Percentiles rank a stretch among this genome's conserved stretches.
phyloP scores from a whole-genome alignment of 129 eudicot genomes.

The Saposhnikovia divaricata region DNA sequence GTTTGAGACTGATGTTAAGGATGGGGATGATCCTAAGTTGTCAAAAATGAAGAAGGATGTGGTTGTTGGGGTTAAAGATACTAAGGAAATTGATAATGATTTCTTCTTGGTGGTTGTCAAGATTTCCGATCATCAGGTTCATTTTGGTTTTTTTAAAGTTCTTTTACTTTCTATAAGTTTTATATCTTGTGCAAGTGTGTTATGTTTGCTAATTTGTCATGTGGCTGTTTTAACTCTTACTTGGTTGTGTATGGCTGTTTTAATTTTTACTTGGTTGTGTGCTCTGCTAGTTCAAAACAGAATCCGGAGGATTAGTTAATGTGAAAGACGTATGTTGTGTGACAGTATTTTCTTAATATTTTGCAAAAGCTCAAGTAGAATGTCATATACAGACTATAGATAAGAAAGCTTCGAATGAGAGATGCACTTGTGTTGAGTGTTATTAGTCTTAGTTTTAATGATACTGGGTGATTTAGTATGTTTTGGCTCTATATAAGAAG shows the following conservation, averaged over 20 bases:
- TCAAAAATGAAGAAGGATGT: conserved; percentile 92
- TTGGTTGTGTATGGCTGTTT: too few species aligned
- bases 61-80: conserved; percentile 90
- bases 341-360: neutral
- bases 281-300: neutral
- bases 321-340: neutral
- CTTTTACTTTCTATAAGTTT: neutral
- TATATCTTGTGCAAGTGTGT: neutral
- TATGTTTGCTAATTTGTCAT: neutral
- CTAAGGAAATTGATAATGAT: conserved; percentile 80
- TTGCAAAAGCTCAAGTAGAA: neutral
- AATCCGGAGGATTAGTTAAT: neutral
- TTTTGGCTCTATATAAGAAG: neutral
- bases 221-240: too few species aligned
- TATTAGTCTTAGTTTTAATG: neutral
- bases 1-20: conserved; percentile 57
- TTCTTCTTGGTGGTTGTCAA: conserved; percentile 96
- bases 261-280: too few species aligned
- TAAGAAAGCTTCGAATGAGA: neutral
- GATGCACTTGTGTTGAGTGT: neutral
- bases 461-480: neutral
- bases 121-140: conserved; percentile 90
- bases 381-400: neutral
- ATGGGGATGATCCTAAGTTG: conserved; percentile 58
- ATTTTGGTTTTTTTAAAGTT: neutral